phyloP scores from a whole-genome alignment of 805 yeast species.

The Candida namnaoensis region DNA sequence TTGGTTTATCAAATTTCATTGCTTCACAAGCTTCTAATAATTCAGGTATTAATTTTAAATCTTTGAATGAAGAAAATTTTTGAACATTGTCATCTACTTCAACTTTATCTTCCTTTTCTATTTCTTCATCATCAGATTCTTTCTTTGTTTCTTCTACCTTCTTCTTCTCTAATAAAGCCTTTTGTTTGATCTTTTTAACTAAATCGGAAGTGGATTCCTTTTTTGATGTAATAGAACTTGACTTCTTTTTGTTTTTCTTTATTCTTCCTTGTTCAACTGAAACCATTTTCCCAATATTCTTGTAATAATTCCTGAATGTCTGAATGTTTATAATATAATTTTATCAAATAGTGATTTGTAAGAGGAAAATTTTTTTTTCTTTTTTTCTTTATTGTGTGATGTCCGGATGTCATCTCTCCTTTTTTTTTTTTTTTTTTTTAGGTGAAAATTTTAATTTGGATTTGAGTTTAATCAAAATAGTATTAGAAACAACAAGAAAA shows the following conservation, averaged over 20 bases:
- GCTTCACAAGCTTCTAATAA: constrained; percentile 70
- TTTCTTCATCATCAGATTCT: constrained; percentile 5
- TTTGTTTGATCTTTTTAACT: constrained; percentile 46
- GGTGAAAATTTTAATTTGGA: not conserved
- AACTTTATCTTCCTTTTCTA: constrained; percentile 5
- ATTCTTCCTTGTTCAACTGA: constrained; percentile 5
- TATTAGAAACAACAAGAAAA: constrained; percentile 1
- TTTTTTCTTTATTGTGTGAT: constrained; percentile 1
- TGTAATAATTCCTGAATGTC: not conserved
- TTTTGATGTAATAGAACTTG: constrained; percentile 4
- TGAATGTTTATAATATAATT: no score
- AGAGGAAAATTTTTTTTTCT: not conserved
- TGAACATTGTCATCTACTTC: constrained; percentile 11
- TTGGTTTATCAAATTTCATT: constrained; percentile 73
- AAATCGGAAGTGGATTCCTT: constrained; percentile 34
- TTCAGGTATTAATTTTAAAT: constrained; percentile 65
- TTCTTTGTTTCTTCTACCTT: constrained; percentile 13
- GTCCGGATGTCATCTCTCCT: constrained; percentile 19
- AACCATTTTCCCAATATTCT: not conserved
- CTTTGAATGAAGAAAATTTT: constrained; percentile 34
- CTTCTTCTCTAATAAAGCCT: constrained; percentile 22
- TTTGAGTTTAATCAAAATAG: not conserved
- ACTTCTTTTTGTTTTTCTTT: constrained; percentile 16
- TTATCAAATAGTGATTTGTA: no score
- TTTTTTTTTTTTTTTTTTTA: not conserved